Conservation (phyloP, 129 eudicot species). For the Tanacetum coccineum region DNA sequence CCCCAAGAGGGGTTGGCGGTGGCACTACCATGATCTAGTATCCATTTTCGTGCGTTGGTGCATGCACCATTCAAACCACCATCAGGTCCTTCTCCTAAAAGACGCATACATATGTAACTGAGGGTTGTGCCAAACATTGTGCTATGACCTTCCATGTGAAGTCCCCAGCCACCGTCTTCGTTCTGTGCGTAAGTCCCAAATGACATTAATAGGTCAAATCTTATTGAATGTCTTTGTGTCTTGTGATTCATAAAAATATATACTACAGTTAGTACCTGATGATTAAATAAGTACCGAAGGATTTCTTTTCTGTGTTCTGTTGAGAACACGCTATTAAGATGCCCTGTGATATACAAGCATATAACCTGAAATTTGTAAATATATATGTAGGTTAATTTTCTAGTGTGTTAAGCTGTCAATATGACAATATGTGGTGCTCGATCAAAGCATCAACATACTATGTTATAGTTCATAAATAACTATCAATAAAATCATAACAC, state of each 20-base stretch:
- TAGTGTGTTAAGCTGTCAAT: too few relatives aligned
- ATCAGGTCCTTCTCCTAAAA: conserved; percentile 55
- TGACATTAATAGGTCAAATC: not conserved
- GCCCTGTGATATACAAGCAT: conserved; percentile 56
- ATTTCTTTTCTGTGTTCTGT: conserved; percentile 48
- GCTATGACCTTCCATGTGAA: conserved; percentile 69
- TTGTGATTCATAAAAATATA: too few relatives aligned
- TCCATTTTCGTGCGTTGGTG: conserved; percentile 70
- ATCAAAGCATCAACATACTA: too few relatives aligned
- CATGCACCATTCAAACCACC: conserved; percentile 34
- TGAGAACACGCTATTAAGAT: conserved; percentile 45
- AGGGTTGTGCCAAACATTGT: conserved; percentile 56
- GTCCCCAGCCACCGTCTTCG: conserved; percentile 85
- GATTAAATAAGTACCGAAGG: conserved; percentile 55
- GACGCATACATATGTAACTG: conserved; percentile 57
- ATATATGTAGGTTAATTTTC: too few relatives aligned
- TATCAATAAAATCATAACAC: not conserved
- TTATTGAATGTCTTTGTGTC: too few relatives aligned
- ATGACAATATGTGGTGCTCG: too few relatives aligned
- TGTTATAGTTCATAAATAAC: too few relatives aligned
- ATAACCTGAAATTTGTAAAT: conserved; percentile 46
- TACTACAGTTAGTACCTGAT: conserved; percentile 41
- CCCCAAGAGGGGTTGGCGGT: conserved; percentile 82
- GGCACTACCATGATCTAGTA: conserved; percentile 68
- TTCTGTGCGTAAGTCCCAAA: conserved; percentile 33